These are phyloP conservation scores for Solanum hybrid DNA, from an alignment of 305 asterid species.

Conservation along the genomic window DNA sequence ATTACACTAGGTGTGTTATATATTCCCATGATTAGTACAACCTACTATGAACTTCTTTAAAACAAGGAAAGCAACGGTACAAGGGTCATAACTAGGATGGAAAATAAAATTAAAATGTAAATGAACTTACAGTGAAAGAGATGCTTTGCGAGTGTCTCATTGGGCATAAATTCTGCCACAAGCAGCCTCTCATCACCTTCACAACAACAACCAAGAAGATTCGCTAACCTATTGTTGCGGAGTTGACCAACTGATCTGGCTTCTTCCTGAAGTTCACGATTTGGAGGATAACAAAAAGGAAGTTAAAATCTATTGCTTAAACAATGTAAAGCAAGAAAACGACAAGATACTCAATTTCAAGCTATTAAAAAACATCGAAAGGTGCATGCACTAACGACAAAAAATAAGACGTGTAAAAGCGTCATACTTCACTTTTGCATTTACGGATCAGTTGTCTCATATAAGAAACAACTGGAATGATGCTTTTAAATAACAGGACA, in stretches of 20 bases:
- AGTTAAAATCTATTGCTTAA: slow-evolving; percentile 5
- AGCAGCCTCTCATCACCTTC: slow-evolving; percentile 96
- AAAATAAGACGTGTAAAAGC: neutral
- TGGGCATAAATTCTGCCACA: slow-evolving; percentile 89
- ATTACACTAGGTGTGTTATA: neutral
- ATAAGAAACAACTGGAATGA: neutral
- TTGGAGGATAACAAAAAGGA: neutral
- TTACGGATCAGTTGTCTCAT: neutral
- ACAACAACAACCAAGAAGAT: slow-evolving; percentile 87
- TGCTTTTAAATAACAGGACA: neutral
- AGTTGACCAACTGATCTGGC: slow-evolving; percentile 90
- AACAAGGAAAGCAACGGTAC: neutral
- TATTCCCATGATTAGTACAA: neutral
- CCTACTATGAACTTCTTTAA: neutral
- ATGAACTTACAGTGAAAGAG: slow-evolving; percentile 75
- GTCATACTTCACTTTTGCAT: neutral
- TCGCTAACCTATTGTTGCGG: slow-evolving; percentile 63
- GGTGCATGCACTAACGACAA: neutral
- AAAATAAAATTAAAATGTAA: neutral
- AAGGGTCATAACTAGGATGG: neutral
- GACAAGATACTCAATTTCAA: neutral
- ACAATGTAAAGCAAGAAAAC: neutral
- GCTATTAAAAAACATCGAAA: neutral
- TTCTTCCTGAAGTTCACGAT: slow-evolving; percentile 54
- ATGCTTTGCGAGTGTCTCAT: slow-evolving; percentile 87